Percentiles rank a stretch among this genome's conserved stretches.
Conservation (phyloP, 495 filamentous ascomycete genomes). For the Aspergillus incahuasiensis region DNA sequence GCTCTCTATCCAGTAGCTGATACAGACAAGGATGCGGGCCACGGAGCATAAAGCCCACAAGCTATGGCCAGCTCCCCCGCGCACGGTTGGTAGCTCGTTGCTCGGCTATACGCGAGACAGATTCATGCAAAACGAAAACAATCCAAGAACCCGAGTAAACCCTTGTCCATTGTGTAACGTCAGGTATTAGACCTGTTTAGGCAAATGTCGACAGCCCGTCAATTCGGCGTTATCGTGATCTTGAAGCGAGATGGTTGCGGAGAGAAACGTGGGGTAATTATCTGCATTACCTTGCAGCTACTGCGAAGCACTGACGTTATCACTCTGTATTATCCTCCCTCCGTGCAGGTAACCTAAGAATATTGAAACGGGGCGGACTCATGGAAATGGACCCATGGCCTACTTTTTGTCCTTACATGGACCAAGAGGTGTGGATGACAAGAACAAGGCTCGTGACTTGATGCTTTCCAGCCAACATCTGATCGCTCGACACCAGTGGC, state of each 20-base stretch:
- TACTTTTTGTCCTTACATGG: neutral
- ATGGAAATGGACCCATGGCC: neutral
- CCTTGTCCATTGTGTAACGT: neutral
- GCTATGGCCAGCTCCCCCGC: neutral
- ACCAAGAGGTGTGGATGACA: neutral
- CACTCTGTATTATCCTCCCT: neutral
- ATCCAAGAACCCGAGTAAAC: neutral
- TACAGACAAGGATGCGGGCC: neutral
- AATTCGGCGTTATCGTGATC: neutral
- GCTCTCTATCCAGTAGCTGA: neutral
- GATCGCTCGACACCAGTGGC: neutral
- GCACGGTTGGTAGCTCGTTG: neutral
- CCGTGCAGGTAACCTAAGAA: slow-evolving; percentile 1
- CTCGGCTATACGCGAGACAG: neutral
- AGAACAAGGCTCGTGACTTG: neutral
- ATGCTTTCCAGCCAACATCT: neutral
- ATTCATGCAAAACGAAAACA: neutral
- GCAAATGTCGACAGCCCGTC: neutral
- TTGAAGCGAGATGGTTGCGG: neutral
- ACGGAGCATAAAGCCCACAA: neutral
- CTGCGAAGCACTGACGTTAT: slow-evolving; percentile 1
- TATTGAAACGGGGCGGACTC: neutral
- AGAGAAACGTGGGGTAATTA: neutral
- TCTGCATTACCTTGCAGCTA: neutral
- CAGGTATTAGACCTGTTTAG: neutral